Conservation (phyloP, 2,329 filamentous ascomycete species). For the Colletotrichum navitas region DNA sequence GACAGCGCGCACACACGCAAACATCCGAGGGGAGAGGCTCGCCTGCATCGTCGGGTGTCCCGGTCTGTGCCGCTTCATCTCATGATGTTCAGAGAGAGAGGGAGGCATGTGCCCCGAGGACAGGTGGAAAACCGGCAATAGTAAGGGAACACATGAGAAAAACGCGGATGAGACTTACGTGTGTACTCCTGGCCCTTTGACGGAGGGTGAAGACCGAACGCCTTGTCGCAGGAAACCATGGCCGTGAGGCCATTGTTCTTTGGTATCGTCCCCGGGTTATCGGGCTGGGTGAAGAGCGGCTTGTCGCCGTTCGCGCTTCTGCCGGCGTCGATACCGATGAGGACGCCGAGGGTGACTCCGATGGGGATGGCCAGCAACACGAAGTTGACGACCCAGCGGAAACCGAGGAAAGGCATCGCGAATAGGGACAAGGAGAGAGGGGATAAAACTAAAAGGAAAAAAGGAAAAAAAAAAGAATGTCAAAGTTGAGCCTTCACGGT, state of each 20-base stretch:
- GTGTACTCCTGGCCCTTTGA: slow-evolving; percentile 60
- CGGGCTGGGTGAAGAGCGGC: slow-evolving; percentile 57
- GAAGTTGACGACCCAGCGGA: slow-evolving; percentile 63
- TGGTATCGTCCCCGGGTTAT: slow-evolving; percentile 39
- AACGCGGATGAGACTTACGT: slow-evolving; percentile 52
- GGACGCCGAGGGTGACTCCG: slow-evolving; percentile 61
- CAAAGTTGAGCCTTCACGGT: slow-evolving; percentile 6
- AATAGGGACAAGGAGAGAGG: neutral
- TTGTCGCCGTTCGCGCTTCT: slow-evolving; percentile 57
- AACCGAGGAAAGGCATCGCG: slow-evolving; percentile 52
- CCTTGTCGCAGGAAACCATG: slow-evolving; percentile 56
- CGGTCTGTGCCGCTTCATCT: slow-evolving; percentile 30
- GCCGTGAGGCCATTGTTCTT: slow-evolving; percentile 53
- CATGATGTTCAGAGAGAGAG: neutral
- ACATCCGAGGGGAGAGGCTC: slow-evolving; percentile 20
- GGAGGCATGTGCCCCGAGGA: neutral
- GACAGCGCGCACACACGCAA: slow-evolving; percentile 10
- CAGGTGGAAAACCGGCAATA: neutral
- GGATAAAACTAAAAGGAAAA: slow-evolving; percentile 27
- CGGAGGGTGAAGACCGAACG: slow-evolving; percentile 60
- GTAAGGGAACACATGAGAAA: neutral
- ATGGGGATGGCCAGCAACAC: slow-evolving; percentile 63
- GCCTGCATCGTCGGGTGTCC: slow-evolving; percentile 15
- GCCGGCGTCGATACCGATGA: slow-evolving; percentile 62
- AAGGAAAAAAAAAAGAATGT: slow-evolving; percentile 16